Evolutionary conservation across 73 alveolate species (phyloP).

Genomic region (Symbiodinium pilosum): DNA sequence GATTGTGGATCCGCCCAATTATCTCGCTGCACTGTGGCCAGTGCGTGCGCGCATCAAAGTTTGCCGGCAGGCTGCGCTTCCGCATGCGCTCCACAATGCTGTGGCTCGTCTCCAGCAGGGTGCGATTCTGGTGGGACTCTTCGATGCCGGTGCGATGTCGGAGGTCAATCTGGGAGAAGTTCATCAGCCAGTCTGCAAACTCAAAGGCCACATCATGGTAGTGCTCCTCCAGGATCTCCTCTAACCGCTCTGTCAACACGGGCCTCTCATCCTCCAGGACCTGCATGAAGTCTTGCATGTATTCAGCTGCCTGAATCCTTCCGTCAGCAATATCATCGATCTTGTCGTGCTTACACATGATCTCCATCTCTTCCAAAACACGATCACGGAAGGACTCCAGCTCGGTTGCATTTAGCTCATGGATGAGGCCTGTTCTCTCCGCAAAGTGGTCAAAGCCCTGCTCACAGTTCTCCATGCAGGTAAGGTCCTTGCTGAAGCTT

Average conservation of each 20-base stretch:
- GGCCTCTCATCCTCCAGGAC: slow-evolving; percentile 48
- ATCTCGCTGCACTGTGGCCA: slow-evolving; percentile 53
- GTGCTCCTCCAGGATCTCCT: not conserved
- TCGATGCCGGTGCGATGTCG: slow-evolving; percentile 42
- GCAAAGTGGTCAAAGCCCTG: not conserved
- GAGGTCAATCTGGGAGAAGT: slow-evolving; percentile 36
- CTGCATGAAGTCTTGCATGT: slow-evolving; percentile 12
- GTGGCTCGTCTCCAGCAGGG: slow-evolving; percentile 20
- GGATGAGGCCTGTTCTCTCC: not conserved
- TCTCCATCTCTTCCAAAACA: not conserved
- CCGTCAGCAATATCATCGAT: slow-evolving; percentile 24
- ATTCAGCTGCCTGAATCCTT: not conserved
- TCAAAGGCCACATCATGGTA: not conserved
- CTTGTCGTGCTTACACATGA: slow-evolving; percentile 60
- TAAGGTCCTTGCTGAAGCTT: not conserved
- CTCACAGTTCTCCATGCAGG: slow-evolving; percentile 32
- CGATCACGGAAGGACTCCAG: not conserved
- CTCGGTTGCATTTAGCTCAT: slow-evolving; percentile 4
- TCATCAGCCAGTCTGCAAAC: slow-evolving; percentile 54
- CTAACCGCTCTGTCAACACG: slow-evolving; percentile 18
- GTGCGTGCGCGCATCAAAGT: slow-evolving; percentile 35
- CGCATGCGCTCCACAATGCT: slow-evolving; percentile 20
- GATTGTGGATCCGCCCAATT: slow-evolving; percentile 91
- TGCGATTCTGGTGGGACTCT: not conserved
- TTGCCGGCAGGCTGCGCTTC: slow-evolving; percentile 17